These are phyloP conservation scores for Trichophyton mentagrophytes DNA, from an alignment of 2,329 filamentous ascomycete genomes.

Conservation along the genomic window DNA sequence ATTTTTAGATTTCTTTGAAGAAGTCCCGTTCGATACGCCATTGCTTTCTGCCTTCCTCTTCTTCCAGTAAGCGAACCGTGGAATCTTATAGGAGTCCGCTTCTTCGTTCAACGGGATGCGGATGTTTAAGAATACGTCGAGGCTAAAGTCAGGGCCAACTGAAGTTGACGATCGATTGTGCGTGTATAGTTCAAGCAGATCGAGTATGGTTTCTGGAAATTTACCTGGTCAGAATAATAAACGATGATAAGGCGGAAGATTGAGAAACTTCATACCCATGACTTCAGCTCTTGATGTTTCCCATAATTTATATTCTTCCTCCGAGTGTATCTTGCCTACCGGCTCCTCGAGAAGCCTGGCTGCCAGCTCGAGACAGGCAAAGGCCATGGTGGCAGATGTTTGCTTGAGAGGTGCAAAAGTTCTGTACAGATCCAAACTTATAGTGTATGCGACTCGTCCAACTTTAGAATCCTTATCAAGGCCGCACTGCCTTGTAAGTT, in stretches of 20 bases:
- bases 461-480: slow-evolving; percentile 32
- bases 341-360: slow-evolving; percentile 51
- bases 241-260: slow-evolving; percentile 3
- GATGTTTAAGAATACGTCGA: slow-evolving; percentile 70
- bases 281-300: slow-evolving; percentile 36
- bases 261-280: slow-evolving; percentile 28
- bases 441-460: slow-evolving; percentile 55
- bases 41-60: slow-evolving; percentile 16
- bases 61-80: slow-evolving; percentile 50
- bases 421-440: slow-evolving; percentile 80
- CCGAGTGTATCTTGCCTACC: slow-evolving; percentile 37
- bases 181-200: slow-evolving; percentile 84
- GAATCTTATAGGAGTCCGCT: slow-evolving; percentile 48
- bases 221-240: slow-evolving; percentile 22
- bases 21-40: slow-evolving; percentile 13
- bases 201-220: slow-evolving; percentile 64
- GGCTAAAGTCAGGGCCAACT: slow-evolving; percentile 57
- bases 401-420: slow-evolving; percentile 90
- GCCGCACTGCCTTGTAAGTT: slow-evolving; percentile 53
- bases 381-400: slow-evolving; percentile 68
- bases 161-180: slow-evolving; percentile 65
- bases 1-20: slow-evolving; percentile 12
- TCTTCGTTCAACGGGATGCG: slow-evolving; percentile 80
- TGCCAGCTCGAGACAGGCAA: slow-evolving; percentile 70
- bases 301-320: slow-evolving; percentile 38